Conservation (phyloP, 1,284 basidiomycete species). For the Mixia osmundae region DNA sequence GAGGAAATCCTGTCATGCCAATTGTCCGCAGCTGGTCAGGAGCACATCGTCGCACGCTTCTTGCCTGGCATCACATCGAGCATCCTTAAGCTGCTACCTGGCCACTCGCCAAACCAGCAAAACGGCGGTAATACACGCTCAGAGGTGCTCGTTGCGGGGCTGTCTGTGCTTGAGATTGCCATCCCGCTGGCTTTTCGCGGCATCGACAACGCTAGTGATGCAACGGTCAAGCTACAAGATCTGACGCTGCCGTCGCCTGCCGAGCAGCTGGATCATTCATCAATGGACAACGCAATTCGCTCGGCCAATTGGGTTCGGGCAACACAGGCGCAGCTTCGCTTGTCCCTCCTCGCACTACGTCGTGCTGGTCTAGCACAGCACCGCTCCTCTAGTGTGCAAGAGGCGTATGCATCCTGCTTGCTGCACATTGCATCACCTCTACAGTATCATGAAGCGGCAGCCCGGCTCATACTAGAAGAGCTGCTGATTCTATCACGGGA, state of each 20-base stretch:
- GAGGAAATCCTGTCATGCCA: too few species aligned
- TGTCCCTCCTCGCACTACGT: constrained; percentile 21
- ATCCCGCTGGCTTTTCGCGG: constrained; percentile 27
- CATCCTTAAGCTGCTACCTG: constrained; percentile 42
- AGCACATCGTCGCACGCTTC: constrained; percentile 32
- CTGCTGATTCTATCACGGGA: constrained; percentile 39
- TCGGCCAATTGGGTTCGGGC: constrained; percentile 7
- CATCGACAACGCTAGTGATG: constrained; percentile 38
- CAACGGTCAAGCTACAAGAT: constrained; percentile 30
- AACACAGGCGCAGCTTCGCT: constrained; percentile 21
- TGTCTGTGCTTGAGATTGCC: constrained; percentile 34
- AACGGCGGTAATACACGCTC: constrained; percentile 23
- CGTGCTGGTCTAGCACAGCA: constrained; percentile 27
- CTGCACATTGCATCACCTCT: constrained; percentile 31
- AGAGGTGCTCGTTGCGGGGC: constrained; percentile 26
- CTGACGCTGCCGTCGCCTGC: neutral
- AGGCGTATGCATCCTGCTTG: constrained; percentile 34
- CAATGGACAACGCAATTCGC: neutral
- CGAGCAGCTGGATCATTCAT: too few species aligned
- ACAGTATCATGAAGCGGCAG: constrained; percentile 32
- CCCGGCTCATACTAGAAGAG: constrained; percentile 40
- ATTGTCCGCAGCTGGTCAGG: too few species aligned
- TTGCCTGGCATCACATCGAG: constrained; percentile 57
- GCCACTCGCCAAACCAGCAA: constrained; percentile 15
- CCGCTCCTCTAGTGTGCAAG: constrained; percentile 37